Base-by-base conservation (phyloP, 108 stramenopile species). In the Skeletonema grethae region DNA sequence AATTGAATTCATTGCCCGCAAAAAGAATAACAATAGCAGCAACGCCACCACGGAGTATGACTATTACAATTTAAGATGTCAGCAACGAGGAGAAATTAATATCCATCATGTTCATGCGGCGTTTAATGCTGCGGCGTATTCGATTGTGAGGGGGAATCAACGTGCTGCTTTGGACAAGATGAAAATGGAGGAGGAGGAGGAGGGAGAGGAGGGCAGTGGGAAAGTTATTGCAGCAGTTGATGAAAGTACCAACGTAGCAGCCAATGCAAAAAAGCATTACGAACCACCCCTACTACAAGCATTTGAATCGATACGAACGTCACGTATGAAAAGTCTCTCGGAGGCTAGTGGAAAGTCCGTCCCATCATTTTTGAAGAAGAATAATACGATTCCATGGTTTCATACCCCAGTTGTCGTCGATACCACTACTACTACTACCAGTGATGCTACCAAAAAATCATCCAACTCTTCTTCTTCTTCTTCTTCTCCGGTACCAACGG, bases 351-450 rank as follows among this genome's bases (percentile, higher is more conserved):
- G 71, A 15, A 72, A 65, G 35, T 61, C 65, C 7, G 66, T 67
- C 7, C 65, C 77, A 12, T 35, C 65, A 12, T 79, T 79, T 50
- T 55, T 79, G 70, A 79, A 79, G 48, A 79, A 79, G 61, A 72
- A 79, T 66, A 79, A 72, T 43, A 72, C 77, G 0, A 72, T 79
- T 56, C 77, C 77, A 25, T 79, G 77, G 77, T 79, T 79, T 34
- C 77, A 79, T 31, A 60, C 61, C 25, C 77, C 77, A 15, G 35
- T 43, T 32, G 60, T 7, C 6, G 18, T 28, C 25, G 25, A 28
- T 28, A 28, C 25, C 1, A 28, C 22, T 53, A 53, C 25, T 28
- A 28, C 22, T 53, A 53, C 18, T 53, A 53, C 20, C 6, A 53
- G 20, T 53, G 20, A 9, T 39, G 10, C 35, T 62, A 38, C n/a